phyloP scores from a whole-genome alignment of 768 basidiomycete genomes.

The Tylopilus subfusipes region DNA sequence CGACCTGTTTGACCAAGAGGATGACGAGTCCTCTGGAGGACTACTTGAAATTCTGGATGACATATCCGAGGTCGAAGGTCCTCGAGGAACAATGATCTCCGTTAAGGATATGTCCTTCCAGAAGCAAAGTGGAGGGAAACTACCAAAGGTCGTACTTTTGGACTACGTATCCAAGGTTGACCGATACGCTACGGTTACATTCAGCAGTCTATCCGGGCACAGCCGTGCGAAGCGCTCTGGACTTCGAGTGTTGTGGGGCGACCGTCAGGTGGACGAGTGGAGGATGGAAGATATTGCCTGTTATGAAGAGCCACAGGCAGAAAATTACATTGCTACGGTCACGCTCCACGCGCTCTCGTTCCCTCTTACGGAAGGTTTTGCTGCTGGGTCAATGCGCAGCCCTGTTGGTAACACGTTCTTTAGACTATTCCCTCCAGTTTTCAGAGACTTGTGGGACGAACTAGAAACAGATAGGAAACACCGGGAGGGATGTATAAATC shows the following conservation, averaged over 20 bases:
- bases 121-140: slow-evolving; percentile 78
- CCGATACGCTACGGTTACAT: slow-evolving; percentile 71
- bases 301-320: slow-evolving; percentile 71
- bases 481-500: slow-evolving; percentile 61
- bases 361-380: slow-evolving; percentile 60
- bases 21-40: slow-evolving; percentile 51
- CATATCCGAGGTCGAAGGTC: slow-evolving; percentile 53
- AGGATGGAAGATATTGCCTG: slow-evolving; percentile 86
- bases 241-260: slow-evolving; percentile 72
- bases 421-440: slow-evolving; percentile 74
- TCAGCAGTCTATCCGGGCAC: slow-evolving; percentile 58
- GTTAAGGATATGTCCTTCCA: slow-evolving; percentile 76
- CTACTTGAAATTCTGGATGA: slow-evolving; percentile 74
- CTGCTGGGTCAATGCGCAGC: slow-evolving; percentile 43
- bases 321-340: slow-evolving; percentile 84
- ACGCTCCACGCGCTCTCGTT: slow-evolving; percentile 80
- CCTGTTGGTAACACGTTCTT: slow-evolving; percentile 61
- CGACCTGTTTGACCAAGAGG: slow-evolving; percentile 55
- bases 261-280: slow-evolving; percentile 60
- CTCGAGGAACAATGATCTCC: slow-evolving; percentile 48
- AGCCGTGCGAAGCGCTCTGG: slow-evolving; percentile 74
- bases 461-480: slow-evolving; percentile 62
- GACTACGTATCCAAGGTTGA: slow-evolving; percentile 68
- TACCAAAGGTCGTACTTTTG: slow-evolving; percentile 69
- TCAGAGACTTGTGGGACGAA: slow-evolving; percentile 91